These are phyloP conservation scores for Citrullus mucosospermus DNA, from an alignment of 306 rosid genomes.

Conservation along the genomic window DNA sequence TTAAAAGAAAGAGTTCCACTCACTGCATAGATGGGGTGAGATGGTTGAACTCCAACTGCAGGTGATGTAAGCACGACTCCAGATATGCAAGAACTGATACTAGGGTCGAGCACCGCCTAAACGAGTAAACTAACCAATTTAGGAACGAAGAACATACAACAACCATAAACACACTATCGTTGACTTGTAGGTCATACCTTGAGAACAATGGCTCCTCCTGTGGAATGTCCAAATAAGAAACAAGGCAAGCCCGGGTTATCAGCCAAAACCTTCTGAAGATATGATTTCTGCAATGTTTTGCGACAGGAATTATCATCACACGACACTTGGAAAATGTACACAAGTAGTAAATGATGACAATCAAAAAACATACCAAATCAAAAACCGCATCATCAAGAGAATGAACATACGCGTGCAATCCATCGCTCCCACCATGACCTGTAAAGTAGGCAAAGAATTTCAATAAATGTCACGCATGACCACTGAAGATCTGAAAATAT, in stretches of 20 bases:
- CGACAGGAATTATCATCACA: not conserved
- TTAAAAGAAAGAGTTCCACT: conserved; percentile 7
- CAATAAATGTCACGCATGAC: not conserved
- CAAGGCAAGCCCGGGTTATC: conserved; percentile 70
- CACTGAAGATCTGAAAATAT: not conserved
- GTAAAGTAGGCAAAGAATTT: not conserved
- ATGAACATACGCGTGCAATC: conserved; percentile 78
- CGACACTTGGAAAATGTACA: not conserved
- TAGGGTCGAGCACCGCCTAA: conserved; percentile 72
- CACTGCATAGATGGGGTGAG: conserved; percentile 66
- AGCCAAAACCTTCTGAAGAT: conserved; percentile 52
- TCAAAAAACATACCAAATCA: conserved; percentile 53
- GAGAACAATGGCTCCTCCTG: conserved; percentile 79
- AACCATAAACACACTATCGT: not conserved
- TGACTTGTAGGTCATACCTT: conserved; percentile 33
- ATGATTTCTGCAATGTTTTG: conserved; percentile 40
- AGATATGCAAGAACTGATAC: conserved; percentile 39
- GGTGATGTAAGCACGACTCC: conserved; percentile 83
- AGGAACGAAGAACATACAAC: not conserved
- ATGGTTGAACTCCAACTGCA: conserved; percentile 75
- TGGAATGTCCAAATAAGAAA: conserved; percentile 86
- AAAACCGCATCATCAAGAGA: conserved; percentile 81
- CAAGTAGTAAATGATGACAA: not conserved
- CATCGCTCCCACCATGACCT: conserved; percentile 99
- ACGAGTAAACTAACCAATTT: not conserved